phyloP scores from a whole-genome alignment of 2,329 filamentous ascomycete genomes.

The Cladorrhinum sp. region DNA sequence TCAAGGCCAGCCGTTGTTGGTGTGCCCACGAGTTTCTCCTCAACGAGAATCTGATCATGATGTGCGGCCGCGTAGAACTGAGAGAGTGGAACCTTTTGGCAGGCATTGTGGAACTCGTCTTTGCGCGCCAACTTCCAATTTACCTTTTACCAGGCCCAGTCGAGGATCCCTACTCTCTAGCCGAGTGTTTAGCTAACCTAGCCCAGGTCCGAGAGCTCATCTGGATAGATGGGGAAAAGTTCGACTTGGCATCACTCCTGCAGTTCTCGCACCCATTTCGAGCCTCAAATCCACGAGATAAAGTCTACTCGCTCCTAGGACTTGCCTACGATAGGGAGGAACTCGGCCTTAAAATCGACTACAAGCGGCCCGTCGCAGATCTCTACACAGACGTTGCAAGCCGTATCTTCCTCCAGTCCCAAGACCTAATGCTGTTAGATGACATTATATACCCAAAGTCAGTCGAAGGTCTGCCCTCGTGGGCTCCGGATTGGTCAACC shows the following conservation, averaged over 20 bases:
- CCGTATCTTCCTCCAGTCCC: background rate
- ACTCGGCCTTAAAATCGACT: background rate
- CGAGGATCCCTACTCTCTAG: constrained; percentile 1
- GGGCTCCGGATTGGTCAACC: constrained; percentile 15
- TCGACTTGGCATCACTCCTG: constrained; percentile 1
- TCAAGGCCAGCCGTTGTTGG: constrained; percentile 13
- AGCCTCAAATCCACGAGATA: constrained; percentile 10
- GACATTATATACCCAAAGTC: background rate
- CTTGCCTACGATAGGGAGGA: background rate
- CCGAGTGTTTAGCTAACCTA: constrained; percentile 2
- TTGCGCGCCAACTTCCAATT: background rate
- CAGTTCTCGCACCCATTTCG: constrained; percentile 5
- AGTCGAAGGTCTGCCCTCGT: constrained; percentile 1
- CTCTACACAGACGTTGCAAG: constrained; percentile 7
- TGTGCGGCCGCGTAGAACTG: constrained; percentile 8
- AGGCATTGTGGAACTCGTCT: background rate
- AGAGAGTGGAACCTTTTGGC: background rate
- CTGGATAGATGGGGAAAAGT: background rate
- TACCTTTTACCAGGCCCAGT: background rate
- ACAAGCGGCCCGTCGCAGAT: background rate
- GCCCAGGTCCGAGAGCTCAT: background rate
- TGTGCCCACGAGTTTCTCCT: constrained; percentile 14
- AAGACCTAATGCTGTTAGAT: background rate
- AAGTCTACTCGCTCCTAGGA: constrained; percentile 12
- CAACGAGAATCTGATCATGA: constrained; percentile 10